Evolutionary conservation across 2,329 filamentous ascomycete species (phyloP).

Genomic region (Ophioceras dolichostomum): DNA sequence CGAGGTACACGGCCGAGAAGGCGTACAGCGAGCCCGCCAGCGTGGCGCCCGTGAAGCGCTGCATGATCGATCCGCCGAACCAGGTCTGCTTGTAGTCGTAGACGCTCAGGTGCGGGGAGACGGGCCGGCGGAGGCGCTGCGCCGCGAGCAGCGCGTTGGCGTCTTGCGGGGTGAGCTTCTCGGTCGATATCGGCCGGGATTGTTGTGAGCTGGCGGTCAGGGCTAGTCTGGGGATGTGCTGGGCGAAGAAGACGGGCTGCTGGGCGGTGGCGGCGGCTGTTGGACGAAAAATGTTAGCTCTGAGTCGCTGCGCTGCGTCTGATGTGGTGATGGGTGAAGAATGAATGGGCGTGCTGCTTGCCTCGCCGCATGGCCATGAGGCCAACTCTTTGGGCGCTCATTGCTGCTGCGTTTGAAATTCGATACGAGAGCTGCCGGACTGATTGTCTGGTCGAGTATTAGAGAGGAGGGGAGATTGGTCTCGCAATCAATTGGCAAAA

Average conservation of each 20-base stretch:
- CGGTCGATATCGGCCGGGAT: constrained; percentile 32
- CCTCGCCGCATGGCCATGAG: constrained; percentile 47
- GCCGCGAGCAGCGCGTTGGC: constrained; percentile 57
- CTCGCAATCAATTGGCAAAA: no score
- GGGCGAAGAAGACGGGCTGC: constrained; percentile 27
- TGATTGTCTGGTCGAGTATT: no score
- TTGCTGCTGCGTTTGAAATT: constrained; percentile 20
- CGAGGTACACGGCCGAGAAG: constrained; percentile 72
- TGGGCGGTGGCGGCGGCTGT: constrained; percentile 27
- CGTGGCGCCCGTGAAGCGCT: constrained; percentile 70
- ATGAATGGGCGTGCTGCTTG: no score
- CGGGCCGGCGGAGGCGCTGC: constrained; percentile 71
- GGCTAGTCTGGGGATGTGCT: constrained; percentile 27
- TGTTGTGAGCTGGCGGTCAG: constrained; percentile 12
- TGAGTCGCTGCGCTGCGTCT: no score
- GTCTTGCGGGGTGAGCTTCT: constrained; percentile 41
- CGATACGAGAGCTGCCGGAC: no score
- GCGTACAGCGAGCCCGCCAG: constrained; percentile 66
- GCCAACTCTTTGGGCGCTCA: constrained; percentile 47
- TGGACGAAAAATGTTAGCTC: constrained; percentile 2
- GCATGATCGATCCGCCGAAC: constrained; percentile 58
- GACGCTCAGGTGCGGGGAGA: constrained; percentile 75
- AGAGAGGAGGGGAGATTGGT: no score
- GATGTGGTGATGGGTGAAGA: no score
- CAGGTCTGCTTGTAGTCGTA: constrained; percentile 82